Evolutionary conservation across 2,329 filamentous ascomycete species (phyloP).

Genomic region (Nothomitra cinnamomea): DNA sequence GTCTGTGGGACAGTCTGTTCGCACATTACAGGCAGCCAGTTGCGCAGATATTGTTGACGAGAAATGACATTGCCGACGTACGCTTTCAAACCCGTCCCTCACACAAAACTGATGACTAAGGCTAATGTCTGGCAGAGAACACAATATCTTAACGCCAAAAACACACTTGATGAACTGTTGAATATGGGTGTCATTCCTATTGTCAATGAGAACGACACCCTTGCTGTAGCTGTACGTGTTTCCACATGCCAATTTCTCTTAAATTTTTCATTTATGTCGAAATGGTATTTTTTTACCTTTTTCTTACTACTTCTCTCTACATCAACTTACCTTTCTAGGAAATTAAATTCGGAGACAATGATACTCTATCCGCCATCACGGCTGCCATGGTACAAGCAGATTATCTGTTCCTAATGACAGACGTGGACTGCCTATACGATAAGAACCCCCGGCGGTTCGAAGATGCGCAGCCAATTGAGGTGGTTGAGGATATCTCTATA

Average conservation of each 20-base stretch:
- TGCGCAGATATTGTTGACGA: slow-evolving; percentile 82
- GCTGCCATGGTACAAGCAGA: slow-evolving; percentile 95
- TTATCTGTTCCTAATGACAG: slow-evolving; percentile 95
- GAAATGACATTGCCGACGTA: slow-evolving; percentile 92
- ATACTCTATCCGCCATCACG: slow-evolving; percentile 90
- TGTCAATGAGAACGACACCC: slow-evolving; percentile 95
- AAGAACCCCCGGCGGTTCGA: slow-evolving; percentile 79
- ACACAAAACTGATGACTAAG: neutral
- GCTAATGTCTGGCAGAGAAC: slow-evolving; percentile 40
- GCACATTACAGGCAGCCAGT: slow-evolving; percentile 75
- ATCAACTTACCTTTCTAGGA: slow-evolving; percentile 29
- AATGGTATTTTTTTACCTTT: neutral
- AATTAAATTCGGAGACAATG: slow-evolving; percentile 99
- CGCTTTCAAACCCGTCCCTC: slow-evolving; percentile 16
- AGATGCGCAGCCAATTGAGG: slow-evolving; percentile 76
- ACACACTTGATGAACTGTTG: slow-evolving; percentile 77
- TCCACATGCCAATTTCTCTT: neutral
- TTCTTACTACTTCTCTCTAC: neutral
- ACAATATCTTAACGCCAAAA: slow-evolving; percentile 92
- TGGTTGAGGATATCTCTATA: slow-evolving; percentile 73
- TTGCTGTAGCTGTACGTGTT: slow-evolving; percentile 55
- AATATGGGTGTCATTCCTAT: slow-evolving; percentile 96
- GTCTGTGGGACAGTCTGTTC: slow-evolving; percentile 88
- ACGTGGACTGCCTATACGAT: slow-evolving; percentile 94
- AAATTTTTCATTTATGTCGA: neutral